phyloP scores from a whole-genome alignment of 495 filamentous ascomycete genomes.

The Friedmanniomyces endolithicus region DNA sequence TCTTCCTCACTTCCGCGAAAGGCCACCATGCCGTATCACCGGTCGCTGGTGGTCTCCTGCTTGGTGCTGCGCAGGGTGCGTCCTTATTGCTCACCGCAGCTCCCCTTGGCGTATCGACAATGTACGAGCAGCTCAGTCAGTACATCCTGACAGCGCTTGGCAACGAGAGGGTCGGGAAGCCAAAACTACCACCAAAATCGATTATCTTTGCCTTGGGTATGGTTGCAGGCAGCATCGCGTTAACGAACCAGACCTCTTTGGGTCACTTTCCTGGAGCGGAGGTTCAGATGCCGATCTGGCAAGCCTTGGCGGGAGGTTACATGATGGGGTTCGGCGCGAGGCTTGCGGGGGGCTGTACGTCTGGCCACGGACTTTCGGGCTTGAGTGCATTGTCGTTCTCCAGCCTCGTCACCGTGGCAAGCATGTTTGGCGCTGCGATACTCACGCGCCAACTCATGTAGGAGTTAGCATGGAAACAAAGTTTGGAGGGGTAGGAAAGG shows the following conservation, averaged over 20 bases:
- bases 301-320: conserved; percentile 36
- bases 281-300: not conserved
- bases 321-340: conserved; percentile 41
- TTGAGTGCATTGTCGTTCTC: conserved; percentile 38
- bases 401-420: conserved; percentile 40
- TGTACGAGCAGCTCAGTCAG: conserved; percentile 41
- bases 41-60: conserved; percentile 35
- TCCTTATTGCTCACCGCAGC: conserved; percentile 33
- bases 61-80: conserved; percentile 37
- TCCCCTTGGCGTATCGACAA: conserved; percentile 40
- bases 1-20: not conserved
- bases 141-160: conserved; percentile 30
- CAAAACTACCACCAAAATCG: conserved; percentile 11
- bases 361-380: conserved; percentile 48
- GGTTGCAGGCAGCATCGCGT: conserved; percentile 30
- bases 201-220: conserved; percentile 38
- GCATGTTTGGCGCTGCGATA: conserved; percentile 39
- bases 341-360: conserved; percentile 46
- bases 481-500: too few species aligned
- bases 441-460: not conserved
- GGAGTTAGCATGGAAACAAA: too few species aligned
- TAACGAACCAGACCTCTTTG: conserved; percentile 4
- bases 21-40: not conserved
- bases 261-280: not conserved
- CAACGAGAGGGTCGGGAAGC: not conserved